Conservation (phyloP, 441 rosid species). For the Populus hybrid region DNA sequence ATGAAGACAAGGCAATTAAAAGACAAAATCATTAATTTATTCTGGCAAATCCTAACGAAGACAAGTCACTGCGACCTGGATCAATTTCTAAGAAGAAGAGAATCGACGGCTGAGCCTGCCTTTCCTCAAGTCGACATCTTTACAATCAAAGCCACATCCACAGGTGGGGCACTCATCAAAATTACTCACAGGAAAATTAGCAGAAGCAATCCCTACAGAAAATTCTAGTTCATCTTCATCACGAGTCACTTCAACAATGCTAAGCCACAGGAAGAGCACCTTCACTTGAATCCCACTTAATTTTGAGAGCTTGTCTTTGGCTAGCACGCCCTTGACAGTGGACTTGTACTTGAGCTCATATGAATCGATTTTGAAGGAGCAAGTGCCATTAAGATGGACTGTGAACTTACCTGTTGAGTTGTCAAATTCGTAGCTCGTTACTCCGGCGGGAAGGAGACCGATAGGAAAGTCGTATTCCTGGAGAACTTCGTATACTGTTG, state of each 20-base stretch:
- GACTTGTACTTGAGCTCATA: constrained; percentile 51
- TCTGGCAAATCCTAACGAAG: neutral
- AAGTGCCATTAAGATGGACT: constrained; percentile 27
- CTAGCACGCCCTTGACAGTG: constrained; percentile 40
- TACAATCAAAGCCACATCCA: constrained; percentile 54
- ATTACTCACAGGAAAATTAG: constrained; percentile 36
- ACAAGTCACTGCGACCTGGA: neutral
- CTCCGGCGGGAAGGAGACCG: constrained; percentile 50
- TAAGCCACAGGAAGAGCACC: constrained; percentile 48
- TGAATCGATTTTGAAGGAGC: constrained; percentile 42
- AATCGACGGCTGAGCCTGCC: neutral
- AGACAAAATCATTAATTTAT: neutral
- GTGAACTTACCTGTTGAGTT: constrained; percentile 45
- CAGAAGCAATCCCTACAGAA: constrained; percentile 56
- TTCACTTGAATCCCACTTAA: constrained; percentile 54
- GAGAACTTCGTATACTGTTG: constrained; percentile 42
- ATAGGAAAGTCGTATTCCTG: constrained; percentile 45
- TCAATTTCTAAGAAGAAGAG: constrained; percentile 17
- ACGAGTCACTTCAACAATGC: constrained; percentile 43
- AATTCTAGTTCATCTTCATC: constrained; percentile 48
- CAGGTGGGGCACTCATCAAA: constrained; percentile 50
- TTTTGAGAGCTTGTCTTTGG: constrained; percentile 38
- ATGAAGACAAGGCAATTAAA: neutral
- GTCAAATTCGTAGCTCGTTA: constrained; percentile 38
- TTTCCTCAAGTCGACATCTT: constrained; percentile 6